Base-by-base conservation (phyloP, 2,329 filamentous ascomycete species). In the Hyphodiscus sp. region DNA sequence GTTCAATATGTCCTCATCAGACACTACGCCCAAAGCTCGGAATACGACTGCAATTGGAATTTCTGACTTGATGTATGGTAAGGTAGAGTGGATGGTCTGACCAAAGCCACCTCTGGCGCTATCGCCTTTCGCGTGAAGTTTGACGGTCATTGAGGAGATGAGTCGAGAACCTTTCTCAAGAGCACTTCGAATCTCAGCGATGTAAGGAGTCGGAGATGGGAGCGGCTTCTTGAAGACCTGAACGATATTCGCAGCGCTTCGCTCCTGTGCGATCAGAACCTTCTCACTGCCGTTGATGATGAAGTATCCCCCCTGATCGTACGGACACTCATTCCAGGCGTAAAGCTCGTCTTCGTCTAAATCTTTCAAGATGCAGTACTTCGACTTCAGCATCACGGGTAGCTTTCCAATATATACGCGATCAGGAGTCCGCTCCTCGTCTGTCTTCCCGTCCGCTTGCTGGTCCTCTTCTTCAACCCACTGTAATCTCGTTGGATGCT, bases 241-340 rank as follows among this genome's bases (percentile, higher is more conserved):
- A 5, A 99, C 94, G 55, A 97, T 99, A 68, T 99, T 99, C 67
- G 92, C 94, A 42, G 94, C 94, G 68, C 91, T 96, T 58, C 94
- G 87, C 72, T 99, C 94, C 70, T 99, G 94, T 1, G 94, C 94
- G 65, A 99, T 99, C 63, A 99, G 75, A 20, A 99, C 94, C 78
- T 99, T 99, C 69, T 99, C 94, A 71, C 89, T 95, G 44, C 94
- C 94, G 74, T 99, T 99, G 78, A 99, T 99, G 65, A 99, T 90
- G 68, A 99, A 99, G 73, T 99, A 99, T 61, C 94, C 94, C 62
- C 94, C 94, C 68, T 96, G 94, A 67, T 99, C 94, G 70, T 96
- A 99, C 0, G 94, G 94, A 63, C 94, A 99, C 73, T 99, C 94
- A 68, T 96, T 96, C 71, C 95, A 85, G 46, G 88, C 79, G 69